Evolutionary conservation across 768 basidiomycete genomes (phyloP).

Genomic region (Suillus brevipes): DNA sequence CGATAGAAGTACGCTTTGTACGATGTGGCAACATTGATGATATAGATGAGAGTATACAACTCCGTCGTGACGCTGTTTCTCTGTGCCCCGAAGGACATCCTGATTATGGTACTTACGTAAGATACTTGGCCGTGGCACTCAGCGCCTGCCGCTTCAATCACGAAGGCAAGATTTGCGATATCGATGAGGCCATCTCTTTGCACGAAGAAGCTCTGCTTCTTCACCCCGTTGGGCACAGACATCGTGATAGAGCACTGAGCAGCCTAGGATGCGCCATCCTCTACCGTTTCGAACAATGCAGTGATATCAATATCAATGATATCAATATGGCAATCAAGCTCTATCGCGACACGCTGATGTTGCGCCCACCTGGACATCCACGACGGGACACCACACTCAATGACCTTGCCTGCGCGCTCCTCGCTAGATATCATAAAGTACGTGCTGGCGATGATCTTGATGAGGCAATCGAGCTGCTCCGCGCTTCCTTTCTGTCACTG

Average conservation of each 20-base stretch:
- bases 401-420: constrained; percentile 17
- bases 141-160: constrained; percentile 12
- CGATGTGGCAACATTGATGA: not conserved
- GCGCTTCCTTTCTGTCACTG: constrained; percentile 10
- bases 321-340: not conserved
- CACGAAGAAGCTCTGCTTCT: not conserved
- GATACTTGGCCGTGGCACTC: constrained; percentile 15
- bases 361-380: constrained; percentile 10
- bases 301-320: not conserved
- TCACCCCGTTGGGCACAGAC: not conserved
- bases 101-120: constrained; percentile 3
- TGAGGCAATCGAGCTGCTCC: constrained; percentile 16
- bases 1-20: constrained; percentile 6
- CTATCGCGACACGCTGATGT: constrained; percentile 5
- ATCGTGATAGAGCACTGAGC: constrained; percentile 13
- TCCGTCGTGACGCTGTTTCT: constrained; percentile 4
- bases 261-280: constrained; percentile 19
- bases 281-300: constrained; percentile 15
- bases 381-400: constrained; percentile 8
- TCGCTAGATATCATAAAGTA: constrained; percentile 9
- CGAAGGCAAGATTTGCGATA: not conserved
- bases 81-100: constrained; percentile 14
- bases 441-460: constrained; percentile 17
- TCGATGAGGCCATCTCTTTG: constrained; percentile 1
- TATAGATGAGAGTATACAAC: constrained; percentile 15